Evolutionary conservation across 1,284 basidiomycete genomes (phyloP).

Genomic region (Moniliella sp.): DNA sequence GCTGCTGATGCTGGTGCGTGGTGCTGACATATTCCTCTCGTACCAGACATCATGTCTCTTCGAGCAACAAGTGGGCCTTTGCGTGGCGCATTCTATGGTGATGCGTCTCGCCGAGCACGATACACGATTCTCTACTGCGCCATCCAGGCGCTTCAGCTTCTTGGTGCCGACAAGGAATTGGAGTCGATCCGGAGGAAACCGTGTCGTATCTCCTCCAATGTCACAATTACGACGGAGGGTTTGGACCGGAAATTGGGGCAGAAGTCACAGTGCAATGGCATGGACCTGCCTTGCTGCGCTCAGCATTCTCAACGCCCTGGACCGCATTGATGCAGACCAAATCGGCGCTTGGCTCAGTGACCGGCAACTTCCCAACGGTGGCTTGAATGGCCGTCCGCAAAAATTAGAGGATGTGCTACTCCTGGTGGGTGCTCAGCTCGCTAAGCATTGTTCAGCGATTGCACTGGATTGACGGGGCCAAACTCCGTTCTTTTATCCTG

Average conservation of each 20-base stretch:
- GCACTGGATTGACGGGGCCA: constrained; percentile 72
- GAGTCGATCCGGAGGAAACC: constrained; percentile 40
- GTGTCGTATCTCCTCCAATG: constrained; percentile 55
- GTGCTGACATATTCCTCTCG: too few species aligned
- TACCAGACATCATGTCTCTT: constrained; percentile 61
- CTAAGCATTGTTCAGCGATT: constrained; percentile 64
- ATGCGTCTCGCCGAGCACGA: constrained; percentile 54
- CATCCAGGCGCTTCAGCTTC: constrained; percentile 56
- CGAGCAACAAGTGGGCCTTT: constrained; percentile 39
- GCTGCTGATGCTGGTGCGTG: too few species aligned
- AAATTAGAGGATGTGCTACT: constrained; percentile 98
- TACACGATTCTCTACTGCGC: constrained; percentile 81
- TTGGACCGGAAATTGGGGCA: constrained; percentile 58
- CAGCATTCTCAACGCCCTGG: constrained; percentile 60
- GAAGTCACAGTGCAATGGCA: constrained; percentile 84
- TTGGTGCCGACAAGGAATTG: constrained; percentile 43
- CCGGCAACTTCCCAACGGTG: constrained; percentile 73
- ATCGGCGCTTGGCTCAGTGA: constrained; percentile 81
- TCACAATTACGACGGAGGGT: constrained; percentile 85
- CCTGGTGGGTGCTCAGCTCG: constrained; percentile 81
- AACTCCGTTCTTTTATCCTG: constrained; percentile 61
- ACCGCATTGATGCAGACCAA: constrained; percentile 33
- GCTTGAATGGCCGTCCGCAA: constrained; percentile 81
- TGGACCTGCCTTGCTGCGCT: constrained; percentile 72
- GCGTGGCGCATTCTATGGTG: constrained; percentile 64